Conservation (phyloP, 371 early-diverging fungal genomes). For the Zopfochytrium polystomum region DNA sequence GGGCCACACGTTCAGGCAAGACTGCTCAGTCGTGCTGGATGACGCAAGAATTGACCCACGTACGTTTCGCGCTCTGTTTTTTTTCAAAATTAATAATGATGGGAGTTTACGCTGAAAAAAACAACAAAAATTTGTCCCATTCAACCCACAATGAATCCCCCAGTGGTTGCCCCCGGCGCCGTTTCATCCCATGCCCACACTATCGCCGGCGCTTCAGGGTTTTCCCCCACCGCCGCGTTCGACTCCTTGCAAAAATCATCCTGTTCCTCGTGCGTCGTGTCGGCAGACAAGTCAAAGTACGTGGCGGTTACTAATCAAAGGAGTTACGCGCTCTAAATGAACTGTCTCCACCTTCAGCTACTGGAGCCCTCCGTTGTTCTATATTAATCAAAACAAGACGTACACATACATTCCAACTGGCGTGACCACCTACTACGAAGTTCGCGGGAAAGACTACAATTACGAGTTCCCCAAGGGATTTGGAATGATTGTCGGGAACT, state of each 20-base stretch:
- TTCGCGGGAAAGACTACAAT: constrained; percentile 9
- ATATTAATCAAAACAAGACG: neutral
- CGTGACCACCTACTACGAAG: constrained; percentile 12
- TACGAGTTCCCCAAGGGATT: constrained; percentile 9
- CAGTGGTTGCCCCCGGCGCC: constrained; percentile 4
- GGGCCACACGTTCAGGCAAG: no score
- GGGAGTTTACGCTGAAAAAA: no score
- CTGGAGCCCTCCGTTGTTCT: constrained; percentile 7
- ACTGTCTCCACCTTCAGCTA: constrained; percentile 4
- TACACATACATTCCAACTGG: constrained; percentile 1
- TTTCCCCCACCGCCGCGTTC: neutral
- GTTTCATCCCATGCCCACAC: neutral
- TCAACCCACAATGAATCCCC: no score
- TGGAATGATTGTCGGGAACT: constrained; percentile 2
- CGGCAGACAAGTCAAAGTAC: neutral
- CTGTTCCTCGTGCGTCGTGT: neutral
- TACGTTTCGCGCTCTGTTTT: no score
- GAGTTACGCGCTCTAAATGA: neutral
- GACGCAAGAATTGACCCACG: no score
- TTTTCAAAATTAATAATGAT: no score
- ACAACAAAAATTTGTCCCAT: no score
- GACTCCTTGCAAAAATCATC: neutral
- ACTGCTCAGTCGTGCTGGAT: no score
- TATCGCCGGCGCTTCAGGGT: neutral
- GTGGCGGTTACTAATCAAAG: no score